phyloP scores from a whole-genome alignment of 78 protist species.

The Cavenderia fasciculata region DNA sequence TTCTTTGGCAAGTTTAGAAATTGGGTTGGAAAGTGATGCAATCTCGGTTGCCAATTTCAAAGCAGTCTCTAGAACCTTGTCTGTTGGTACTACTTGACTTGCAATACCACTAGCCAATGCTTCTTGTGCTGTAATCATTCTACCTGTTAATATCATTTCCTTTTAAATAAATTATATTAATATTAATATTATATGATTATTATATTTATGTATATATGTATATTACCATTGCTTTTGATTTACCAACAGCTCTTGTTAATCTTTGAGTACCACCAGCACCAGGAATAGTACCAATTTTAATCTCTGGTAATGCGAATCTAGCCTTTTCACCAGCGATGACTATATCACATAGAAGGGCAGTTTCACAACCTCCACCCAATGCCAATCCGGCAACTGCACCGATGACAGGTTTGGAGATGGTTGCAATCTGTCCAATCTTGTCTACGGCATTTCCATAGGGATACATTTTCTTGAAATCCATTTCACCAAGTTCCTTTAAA shows the following conservation, averaged over 20 bases:
- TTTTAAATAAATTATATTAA: too few species aligned
- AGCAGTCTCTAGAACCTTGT: conserved; percentile 9
- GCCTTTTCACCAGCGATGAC: conserved; percentile 93
- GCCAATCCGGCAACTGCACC: conserved; percentile 98
- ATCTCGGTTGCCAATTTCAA: conserved; percentile 78
- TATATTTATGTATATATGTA: too few species aligned
- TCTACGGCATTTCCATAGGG: conserved; percentile 71
- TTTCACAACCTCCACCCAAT: conserved; percentile 99
- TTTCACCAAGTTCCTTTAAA: conserved; percentile 90
- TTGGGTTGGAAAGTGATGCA: conserved; percentile 86
- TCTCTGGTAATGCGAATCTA: conserved; percentile 97
- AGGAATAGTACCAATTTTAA: conserved; percentile 97
- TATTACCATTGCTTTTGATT: conserved; percentile 97
- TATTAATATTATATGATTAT: too few species aligned
- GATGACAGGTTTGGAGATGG: conserved; percentile 91
- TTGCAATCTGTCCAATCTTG: neutral
- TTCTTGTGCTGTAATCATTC: conserved; percentile 78
- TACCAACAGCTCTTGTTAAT: conserved; percentile 94
- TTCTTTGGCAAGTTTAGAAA: conserved; percentile 85
- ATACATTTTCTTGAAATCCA: conserved; percentile 48
- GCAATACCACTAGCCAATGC: conserved; percentile 63
- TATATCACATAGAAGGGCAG: conserved; percentile 97
- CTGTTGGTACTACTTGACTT: conserved; percentile 4
- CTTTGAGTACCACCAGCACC: conserved; percentile 98
- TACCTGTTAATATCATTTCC: conserved; percentile 94